phyloP scores from a whole-genome alignment of 2,329 filamentous ascomycete genomes.

The Penicillium verrucosum region DNA sequence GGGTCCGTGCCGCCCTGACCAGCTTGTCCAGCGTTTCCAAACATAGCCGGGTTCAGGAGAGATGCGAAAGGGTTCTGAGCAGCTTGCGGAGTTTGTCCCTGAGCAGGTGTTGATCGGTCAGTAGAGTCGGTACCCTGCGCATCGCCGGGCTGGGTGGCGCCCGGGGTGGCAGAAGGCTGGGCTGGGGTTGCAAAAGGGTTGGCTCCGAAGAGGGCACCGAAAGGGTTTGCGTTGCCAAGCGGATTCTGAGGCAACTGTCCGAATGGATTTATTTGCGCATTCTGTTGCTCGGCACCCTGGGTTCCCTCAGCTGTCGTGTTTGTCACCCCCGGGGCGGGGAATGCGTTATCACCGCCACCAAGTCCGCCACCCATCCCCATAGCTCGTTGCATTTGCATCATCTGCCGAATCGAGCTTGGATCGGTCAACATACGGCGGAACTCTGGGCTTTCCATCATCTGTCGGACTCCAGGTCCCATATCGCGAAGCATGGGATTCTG shows the following conservation, averaged over 20 bases:
- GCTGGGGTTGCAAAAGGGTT: slow-evolving; percentile 25
- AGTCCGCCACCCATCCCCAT: slow-evolving; percentile 53
- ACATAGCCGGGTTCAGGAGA: slow-evolving; percentile 54
- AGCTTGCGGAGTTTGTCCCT: slow-evolving; percentile 38
- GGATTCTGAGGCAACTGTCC: slow-evolving; percentile 17
- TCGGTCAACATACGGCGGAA: slow-evolving; percentile 93
- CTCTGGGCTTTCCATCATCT: slow-evolving; percentile 82
- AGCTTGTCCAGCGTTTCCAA: slow-evolving; percentile 31
- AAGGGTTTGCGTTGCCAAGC: slow-evolving; percentile 43
- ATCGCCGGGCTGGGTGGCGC: slow-evolving; percentile 30
- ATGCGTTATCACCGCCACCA: slow-evolving; percentile 54
- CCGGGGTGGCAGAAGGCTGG: slow-evolving; percentile 32
- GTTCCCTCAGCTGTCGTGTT: slow-evolving; percentile 70
- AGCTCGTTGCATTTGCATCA: slow-evolving; percentile 73
- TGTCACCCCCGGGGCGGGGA: slow-evolving; percentile 88
- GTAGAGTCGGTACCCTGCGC: slow-evolving; percentile 30
- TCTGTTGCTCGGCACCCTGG: slow-evolving; percentile 35
- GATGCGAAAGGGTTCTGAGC: slow-evolving; percentile 66
- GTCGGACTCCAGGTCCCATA: slow-evolving; percentile 68
- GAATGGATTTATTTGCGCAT: slow-evolving; percentile 25
- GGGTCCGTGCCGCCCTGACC: slow-evolving; percentile 46
- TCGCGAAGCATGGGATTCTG: slow-evolving; percentile 78
- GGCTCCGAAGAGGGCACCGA: slow-evolving; percentile 57
- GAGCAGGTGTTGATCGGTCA: slow-evolving; percentile 29
- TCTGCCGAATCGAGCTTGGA: slow-evolving; percentile 76